phyloP scores from a whole-genome alignment of 139 green algal genomes.

The Chlorella sp. region DNA sequence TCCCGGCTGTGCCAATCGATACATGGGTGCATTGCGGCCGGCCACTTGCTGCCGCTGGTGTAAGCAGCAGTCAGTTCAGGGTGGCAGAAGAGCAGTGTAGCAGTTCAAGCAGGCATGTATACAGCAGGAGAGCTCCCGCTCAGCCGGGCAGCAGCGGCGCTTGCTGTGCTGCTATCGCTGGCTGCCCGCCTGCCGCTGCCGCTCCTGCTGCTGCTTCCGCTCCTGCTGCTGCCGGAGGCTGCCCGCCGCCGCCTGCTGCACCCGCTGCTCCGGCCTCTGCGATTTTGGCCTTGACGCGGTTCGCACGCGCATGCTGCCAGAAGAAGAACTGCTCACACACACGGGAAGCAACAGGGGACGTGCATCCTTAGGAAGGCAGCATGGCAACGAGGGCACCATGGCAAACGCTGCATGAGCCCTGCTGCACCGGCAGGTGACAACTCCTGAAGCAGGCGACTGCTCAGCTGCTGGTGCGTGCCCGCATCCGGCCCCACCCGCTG shows the following conservation, averaged over 20 bases:
- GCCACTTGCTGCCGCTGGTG: background rate
- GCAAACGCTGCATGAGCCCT: too few species aligned
- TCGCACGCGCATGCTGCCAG: slow-evolving; percentile 75
- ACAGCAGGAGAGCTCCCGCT: background rate
- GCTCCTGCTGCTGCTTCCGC: background rate
- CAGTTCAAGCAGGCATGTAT: too few species aligned
- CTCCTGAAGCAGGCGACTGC: too few species aligned
- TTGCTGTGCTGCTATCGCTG: background rate
- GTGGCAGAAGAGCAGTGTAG: too few species aligned
- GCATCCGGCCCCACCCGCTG: too few species aligned
- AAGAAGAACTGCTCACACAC: slow-evolving; percentile 75
- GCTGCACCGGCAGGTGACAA: too few species aligned
- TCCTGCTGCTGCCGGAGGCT: background rate
- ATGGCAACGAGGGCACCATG: too few species aligned
- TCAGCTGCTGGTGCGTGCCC: too few species aligned
- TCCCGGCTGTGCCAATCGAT: too few species aligned
- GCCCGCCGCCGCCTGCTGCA: background rate
- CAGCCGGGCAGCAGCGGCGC: background rate
- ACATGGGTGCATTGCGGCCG: too few species aligned
- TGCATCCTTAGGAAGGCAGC: too few species aligned
- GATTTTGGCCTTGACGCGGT: slow-evolving; percentile 46
- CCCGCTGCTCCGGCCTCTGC: background rate
- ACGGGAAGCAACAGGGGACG: too few species aligned
- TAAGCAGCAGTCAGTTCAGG: background rate
- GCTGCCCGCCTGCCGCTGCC: background rate